Evolutionary conservation across 371 early-diverging fungal genomes (phyloP).

Genomic region (Syncephalastrum monosporum): DNA sequence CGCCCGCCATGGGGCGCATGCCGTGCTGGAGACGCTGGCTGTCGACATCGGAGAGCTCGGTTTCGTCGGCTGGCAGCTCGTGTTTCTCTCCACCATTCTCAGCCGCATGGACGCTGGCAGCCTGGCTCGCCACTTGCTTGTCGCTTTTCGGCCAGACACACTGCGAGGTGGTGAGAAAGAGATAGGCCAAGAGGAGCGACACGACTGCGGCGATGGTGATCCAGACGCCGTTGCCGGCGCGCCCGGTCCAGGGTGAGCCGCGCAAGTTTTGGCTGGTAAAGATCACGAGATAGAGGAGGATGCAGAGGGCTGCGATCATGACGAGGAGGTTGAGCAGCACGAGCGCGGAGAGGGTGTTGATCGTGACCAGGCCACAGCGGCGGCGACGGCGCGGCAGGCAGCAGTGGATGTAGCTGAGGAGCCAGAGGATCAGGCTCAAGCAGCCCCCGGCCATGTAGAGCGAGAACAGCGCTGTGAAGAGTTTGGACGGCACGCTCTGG

Average conservation of each 20-base stretch:
- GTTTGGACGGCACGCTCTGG: background rate
- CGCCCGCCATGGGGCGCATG: too few relatives aligned
- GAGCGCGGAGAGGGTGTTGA: conserved; percentile 9
- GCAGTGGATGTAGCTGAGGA: conserved; percentile 17
- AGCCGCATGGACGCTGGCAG: too few relatives aligned
- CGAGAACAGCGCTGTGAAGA: conserved; percentile 39
- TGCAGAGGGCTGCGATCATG: conserved; percentile 26
- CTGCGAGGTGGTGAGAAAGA: too few relatives aligned
- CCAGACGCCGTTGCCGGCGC: conserved; percentile 36
- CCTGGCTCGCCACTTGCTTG: too few relatives aligned
- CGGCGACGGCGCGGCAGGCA: conserved; percentile 26
- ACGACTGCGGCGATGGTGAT: conserved; percentile 29
- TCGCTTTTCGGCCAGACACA: too few relatives aligned
- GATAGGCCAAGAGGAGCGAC: conserved; percentile 11
- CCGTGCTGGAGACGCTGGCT: too few relatives aligned
- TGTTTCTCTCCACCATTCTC: too few relatives aligned
- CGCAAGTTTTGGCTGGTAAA: conserved; percentile 18
- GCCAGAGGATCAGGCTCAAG: conserved; percentile 36
- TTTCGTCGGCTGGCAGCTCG: too few relatives aligned
- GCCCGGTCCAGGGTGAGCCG: conserved; percentile 21
- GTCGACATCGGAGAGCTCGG: too few relatives aligned
- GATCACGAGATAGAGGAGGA: conserved; percentile 26
- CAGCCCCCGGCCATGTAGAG: conserved; percentile 31
- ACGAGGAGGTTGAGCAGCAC: conserved; percentile 33
- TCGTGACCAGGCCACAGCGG: conserved; percentile 21